These are phyloP conservation scores for Penicillium sp. DNA, from an alignment of 2,329 filamentous ascomycete species.

Conservation along the genomic window DNA sequence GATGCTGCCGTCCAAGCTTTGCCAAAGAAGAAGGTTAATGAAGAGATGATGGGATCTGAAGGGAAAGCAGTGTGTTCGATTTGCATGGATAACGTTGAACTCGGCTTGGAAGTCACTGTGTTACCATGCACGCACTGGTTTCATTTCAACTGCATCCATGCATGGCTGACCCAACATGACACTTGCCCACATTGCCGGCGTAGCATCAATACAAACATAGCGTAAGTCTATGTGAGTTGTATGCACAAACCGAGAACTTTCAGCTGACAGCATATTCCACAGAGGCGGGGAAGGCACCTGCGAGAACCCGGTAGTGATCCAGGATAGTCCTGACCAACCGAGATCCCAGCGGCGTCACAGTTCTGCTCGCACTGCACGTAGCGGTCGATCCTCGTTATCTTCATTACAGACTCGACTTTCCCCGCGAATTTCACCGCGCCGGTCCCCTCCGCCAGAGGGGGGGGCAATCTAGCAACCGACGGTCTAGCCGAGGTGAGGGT, in stretches of 20 bases:
- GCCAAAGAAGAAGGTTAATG: constrained; percentile 68
- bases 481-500: constrained; percentile 16
- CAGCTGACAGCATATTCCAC: constrained; percentile 11
- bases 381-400: constrained; percentile 24
- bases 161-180: constrained; percentile 88
- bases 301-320: constrained; percentile 19
- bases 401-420: constrained; percentile 2
- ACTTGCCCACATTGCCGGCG: constrained; percentile 69
- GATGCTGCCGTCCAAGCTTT: constrained; percentile 71
- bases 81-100: constrained; percentile 80
- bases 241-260: constrained; percentile 4
- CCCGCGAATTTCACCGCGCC: not conserved
- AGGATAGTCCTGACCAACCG: constrained; percentile 19
- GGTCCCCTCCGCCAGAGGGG: constrained; percentile 13
- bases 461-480: constrained; percentile 11
- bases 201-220: constrained; percentile 32
- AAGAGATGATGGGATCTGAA: constrained; percentile 67
- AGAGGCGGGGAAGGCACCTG: constrained; percentile 22
- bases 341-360: constrained; percentile 10
- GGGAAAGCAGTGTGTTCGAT: constrained; percentile 82
- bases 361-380: constrained; percentile 9
- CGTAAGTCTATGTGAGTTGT: constrained; percentile 21
- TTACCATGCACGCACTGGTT: constrained; percentile 94
- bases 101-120: constrained; percentile 71
- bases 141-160: constrained; percentile 74